Conservation (phyloP, 805 yeast species). For the Lachancea sp. region DNA sequence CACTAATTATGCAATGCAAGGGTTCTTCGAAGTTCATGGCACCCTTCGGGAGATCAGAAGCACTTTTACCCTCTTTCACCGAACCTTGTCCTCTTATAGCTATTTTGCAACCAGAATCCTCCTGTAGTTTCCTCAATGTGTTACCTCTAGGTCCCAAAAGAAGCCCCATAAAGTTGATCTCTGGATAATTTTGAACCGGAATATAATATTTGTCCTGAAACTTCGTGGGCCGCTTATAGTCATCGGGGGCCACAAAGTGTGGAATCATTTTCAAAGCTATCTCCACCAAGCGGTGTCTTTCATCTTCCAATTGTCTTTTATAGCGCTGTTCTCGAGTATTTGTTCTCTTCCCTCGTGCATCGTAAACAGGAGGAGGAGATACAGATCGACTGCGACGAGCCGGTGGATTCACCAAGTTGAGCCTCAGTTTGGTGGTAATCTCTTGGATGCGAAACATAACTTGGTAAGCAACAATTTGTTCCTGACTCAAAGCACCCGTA, state of each 20-base stretch:
- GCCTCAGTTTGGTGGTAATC: slow-evolving; percentile 52
- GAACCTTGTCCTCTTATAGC: slow-evolving; percentile 95
- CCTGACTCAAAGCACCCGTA: slow-evolving; percentile 52
- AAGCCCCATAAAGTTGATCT: slow-evolving; percentile 85
- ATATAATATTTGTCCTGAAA: slow-evolving; percentile 76
- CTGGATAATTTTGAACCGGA: slow-evolving; percentile 83
- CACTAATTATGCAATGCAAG: slow-evolving; percentile 79
- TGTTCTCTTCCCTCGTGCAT: slow-evolving; percentile 69
- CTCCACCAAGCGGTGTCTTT: slow-evolving; percentile 74
- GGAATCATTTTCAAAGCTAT: slow-evolving; percentile 67
- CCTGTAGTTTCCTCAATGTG: slow-evolving; percentile 73
- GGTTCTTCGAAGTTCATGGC: slow-evolving; percentile 68
- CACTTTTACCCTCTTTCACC: slow-evolving; percentile 80
- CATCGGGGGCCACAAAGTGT: slow-evolving; percentile 70
- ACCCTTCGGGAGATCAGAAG: slow-evolving; percentile 40
- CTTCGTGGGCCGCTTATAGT: slow-evolving; percentile 63
- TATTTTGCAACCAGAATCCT: slow-evolving; percentile 79
- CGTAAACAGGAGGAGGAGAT: slow-evolving; percentile 92
- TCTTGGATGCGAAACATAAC: slow-evolving; percentile 72
- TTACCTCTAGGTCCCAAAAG: slow-evolving; percentile 94
- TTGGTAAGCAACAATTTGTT: slow-evolving; percentile 74
- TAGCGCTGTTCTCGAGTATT: slow-evolving; percentile 76
- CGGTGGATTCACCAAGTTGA: slow-evolving; percentile 46
- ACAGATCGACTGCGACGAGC: slow-evolving; percentile 53
- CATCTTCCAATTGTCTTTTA: slow-evolving; percentile 59